Evolutionary conservation across 768 basidiomycete species (phyloP).

Genomic region (Tylopilus sp.): DNA sequence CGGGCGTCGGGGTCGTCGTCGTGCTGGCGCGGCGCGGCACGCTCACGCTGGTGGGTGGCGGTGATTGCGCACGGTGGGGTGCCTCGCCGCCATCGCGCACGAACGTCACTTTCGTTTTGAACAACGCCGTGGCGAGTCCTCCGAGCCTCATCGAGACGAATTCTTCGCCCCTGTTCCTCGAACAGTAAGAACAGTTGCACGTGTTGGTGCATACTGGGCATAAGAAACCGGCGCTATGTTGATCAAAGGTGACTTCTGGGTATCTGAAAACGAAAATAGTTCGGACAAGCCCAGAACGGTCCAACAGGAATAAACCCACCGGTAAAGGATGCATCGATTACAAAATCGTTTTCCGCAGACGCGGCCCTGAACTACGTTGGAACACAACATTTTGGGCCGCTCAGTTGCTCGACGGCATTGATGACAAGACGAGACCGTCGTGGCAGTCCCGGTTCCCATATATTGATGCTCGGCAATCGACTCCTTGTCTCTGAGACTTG

Average conservation of each 20-base stretch:
- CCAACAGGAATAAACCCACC: constrained; percentile 25
- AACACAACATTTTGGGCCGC: constrained; percentile 37
- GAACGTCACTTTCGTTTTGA: constrained; percentile 23
- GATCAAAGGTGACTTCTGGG: constrained; percentile 36
- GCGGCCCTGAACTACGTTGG: constrained; percentile 12
- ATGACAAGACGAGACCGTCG: constrained; percentile 29
- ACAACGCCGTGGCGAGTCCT: constrained; percentile 19
- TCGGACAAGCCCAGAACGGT: neutral
- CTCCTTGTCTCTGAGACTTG: neutral
- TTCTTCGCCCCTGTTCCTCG: constrained; percentile 42
- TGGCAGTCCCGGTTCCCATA: neutral
- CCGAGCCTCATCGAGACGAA: constrained; percentile 36
- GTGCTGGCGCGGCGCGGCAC: neutral
- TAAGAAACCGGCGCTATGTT: constrained; percentile 26
- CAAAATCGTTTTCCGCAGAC: constrained; percentile 36
- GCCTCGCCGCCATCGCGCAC: constrained; percentile 17
- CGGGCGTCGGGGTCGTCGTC: constrained; percentile 1
- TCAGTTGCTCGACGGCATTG: constrained; percentile 31
- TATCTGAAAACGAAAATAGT: constrained; percentile 28
- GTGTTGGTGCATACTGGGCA: constrained; percentile 45
- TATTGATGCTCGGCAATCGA: neutral
- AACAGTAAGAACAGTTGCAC: constrained; percentile 51
- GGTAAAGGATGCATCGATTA: constrained; percentile 31
- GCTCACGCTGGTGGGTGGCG: neutral
- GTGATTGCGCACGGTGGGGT: neutral